Evolutionary conservation across 2,329 filamentous ascomycete genomes (phyloP).

Genomic region (Ascochyta fabae): DNA sequence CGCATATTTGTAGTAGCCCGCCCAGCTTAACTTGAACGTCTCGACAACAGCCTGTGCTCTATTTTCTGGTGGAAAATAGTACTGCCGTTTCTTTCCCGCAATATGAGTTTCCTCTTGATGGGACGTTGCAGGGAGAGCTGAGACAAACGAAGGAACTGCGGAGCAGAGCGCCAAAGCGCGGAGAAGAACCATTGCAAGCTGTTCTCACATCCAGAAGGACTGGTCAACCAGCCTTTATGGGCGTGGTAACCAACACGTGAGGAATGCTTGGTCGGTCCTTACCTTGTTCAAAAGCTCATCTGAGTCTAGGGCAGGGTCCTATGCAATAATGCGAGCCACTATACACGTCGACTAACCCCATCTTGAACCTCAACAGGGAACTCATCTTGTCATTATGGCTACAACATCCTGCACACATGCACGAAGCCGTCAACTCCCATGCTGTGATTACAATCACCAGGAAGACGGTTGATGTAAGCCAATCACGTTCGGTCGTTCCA

Average conservation of each 20-base stretch:
- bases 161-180: conserved; percentile 16
- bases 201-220: neutral
- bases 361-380: neutral
- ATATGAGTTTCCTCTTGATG: conserved; percentile 8
- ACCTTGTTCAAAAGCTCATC: conserved; percentile 5
- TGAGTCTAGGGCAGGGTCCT: conserved; percentile 4
- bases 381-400: neutral
- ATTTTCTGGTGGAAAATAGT: conserved; percentile 15
- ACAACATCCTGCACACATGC: neutral
- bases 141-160: conserved; percentile 9
- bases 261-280: conserved; percentile 6
- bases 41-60: conserved; percentile 45
- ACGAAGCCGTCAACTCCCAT: neutral
- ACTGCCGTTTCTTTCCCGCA: conserved; percentile 17
- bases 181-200: conserved; percentile 18
- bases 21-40: conserved; percentile 44
- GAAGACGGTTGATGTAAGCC: neutral
- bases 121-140: conserved; percentile 24
- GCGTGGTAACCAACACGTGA: neutral
- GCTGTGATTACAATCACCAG: conserved; percentile 7
- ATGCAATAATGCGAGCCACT: conserved; percentile 18
- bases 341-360: conserved; percentile 5
- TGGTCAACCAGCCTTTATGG: neutral
- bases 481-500: conserved; percentile 3
- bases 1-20: conserved; percentile 70